phyloP scores from a whole-genome alignment of 2,329 filamentous ascomycete species.

The Exophiala dermatitidis region DNA sequence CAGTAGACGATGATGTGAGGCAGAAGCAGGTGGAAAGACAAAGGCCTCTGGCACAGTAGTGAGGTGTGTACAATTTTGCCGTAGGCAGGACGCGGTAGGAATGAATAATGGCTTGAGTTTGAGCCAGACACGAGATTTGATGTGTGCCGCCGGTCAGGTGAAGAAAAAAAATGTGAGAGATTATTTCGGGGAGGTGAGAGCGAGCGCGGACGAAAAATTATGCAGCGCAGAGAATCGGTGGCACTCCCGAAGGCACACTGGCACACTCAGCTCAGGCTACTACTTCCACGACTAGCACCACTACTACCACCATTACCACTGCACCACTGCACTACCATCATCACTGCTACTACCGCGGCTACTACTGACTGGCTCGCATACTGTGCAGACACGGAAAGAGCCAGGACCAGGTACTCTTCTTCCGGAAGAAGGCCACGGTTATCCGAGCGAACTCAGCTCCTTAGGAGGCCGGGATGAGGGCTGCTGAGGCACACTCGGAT shows the following conservation, averaged over 20 bases:
- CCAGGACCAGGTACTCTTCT: too few species aligned
- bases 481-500: background rate
- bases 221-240: background rate
- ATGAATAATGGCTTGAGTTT: background rate
- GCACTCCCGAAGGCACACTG: too few species aligned
- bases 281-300: too few species aligned
- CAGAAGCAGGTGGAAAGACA: background rate
- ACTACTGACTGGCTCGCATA: too few species aligned
- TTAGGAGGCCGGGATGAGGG: background rate
- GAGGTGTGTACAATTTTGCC: too few species aligned
- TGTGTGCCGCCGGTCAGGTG: background rate
- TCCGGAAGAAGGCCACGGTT: too few species aligned
- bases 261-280: too few species aligned
- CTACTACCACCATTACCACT: too few species aligned
- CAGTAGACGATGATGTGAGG: background rate
- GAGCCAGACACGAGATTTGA: background rate
- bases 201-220: background rate
- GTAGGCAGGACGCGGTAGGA: background rate
- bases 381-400: too few species aligned
- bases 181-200: constrained; percentile 5
- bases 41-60: background rate
- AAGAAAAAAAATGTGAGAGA: constrained; percentile 3
- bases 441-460: too few species aligned
- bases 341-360: too few species aligned
- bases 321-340: too few species aligned